Evolutionary conservation across 2,329 filamentous ascomycete genomes (phyloP), one percentile per base, ranked within the genome.

Genomic region (Colletotrichum sp.): DNA sequence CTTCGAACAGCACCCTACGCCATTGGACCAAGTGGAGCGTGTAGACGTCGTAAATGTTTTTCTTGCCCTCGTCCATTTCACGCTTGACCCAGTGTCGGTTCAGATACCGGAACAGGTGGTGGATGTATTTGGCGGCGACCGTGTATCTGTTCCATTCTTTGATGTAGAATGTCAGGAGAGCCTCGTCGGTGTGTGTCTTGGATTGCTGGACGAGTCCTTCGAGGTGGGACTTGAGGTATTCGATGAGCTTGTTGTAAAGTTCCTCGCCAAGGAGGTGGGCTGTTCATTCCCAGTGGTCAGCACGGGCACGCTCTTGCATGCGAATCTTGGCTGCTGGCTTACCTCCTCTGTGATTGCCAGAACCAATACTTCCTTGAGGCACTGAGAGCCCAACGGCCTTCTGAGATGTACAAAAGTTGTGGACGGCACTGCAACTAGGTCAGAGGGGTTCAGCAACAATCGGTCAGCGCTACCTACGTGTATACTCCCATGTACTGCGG

Each of bases 31-130:
- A 89, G 81, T 99, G 97, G 44, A 99, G 88, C 1, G 97, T 99
- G 85, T 99, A 99, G 64, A 99, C 97, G 84, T 99, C 97, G 84
- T 98, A 99, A 9, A 99, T 95, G 81, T 96, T 95, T 88, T 99
- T 98, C 88, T 99, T 99, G 39, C 97, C 97, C 85, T 99, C 97
- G 78, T 99, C 97, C 87, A 99, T 98, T 86, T 99, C 97, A 34
- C 97, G 91, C 90, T 98, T 99, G 3, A 99, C 97, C 97, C 98
- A 99, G 86, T 99, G 97, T 34, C 97, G 92, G 83, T 99, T 99
- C 30, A 99, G 92, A 83, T 99, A 99, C 70, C 94, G 90, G 89
- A 99, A 99, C 9, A 99, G 88, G 83, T 99, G 96, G 85, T 99
- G 98, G 84, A 98, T 97, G 86, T 98, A 99, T 85, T 98, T 98